Evolutionary conservation across 257 asterid genomes (phyloP), one percentile per base, ranked within the genome.

Genomic region (Thymus quinquecostatus): DNA sequence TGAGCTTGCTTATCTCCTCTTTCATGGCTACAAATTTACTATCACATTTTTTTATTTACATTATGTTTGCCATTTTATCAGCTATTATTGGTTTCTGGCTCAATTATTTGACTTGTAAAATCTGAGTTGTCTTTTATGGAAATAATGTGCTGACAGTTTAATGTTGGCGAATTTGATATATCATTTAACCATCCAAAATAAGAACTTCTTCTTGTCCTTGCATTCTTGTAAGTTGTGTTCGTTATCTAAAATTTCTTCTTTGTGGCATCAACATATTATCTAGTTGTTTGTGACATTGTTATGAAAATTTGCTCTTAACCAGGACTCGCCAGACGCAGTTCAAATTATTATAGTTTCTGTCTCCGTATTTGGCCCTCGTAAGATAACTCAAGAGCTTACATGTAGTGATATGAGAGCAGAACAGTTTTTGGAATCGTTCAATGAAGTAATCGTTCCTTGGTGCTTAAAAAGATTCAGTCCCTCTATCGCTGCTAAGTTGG

Each of bases 291-390:
- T 61, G 72, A 33, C 75, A 60, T 69, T 63, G 62, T 56, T 38
- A 7, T 74, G 3, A 43, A 32, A n/a, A 66, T 65, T 68, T 76
- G 68, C 47, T 71, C 70, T 60, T 55, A 50, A 66, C 60, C 88
- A 95, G 99, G 99, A 89, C 61, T 87, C 98, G 56, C 85, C 89
- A 71, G 89, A 88, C 64, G 88, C 94, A 73, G 82, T 89, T 72
- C 78, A 75, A 74, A 82, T 92, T 75, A 69, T 92, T 74, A 78
- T 80, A 59, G 85, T 78, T 75, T 78, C 91, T 64, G 86, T 85
- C 36, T 76, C 88, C 32, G 48, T 88, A 76, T 95, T 91, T 87
- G 96, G 98, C 79, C 95, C 98, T 40, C 89, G 71, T 68, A 84
- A 82, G 82, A 81, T 80, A 74, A 69, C 80, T 73, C 86, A 81